Evolutionary conservation across 257 asterid species (phyloP).

Genomic region (Nicotiana knightiana): DNA sequence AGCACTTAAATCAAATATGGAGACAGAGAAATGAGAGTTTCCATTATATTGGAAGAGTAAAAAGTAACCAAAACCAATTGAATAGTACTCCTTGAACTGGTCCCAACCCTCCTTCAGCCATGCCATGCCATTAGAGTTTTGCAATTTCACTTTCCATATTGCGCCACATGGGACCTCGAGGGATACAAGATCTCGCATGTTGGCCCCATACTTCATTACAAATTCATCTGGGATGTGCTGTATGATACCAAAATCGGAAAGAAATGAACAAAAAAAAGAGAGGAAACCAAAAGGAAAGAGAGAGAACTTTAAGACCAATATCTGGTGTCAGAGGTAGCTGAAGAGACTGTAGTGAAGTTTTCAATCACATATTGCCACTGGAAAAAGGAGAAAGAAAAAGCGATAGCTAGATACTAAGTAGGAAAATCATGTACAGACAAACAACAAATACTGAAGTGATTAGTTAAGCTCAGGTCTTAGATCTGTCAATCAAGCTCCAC

Average conservation of each 20-base stretch:
- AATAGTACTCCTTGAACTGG: neutral
- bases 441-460: neutral
- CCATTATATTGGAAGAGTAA: slow-evolving; percentile 11
- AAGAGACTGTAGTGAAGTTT: neutral
- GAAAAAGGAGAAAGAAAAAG: neutral
- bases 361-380: neutral
- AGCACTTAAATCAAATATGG: slow-evolving; percentile 8
- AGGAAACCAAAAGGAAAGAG: neutral
- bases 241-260: neutral
- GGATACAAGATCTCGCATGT: neutral
- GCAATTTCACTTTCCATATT: neutral
- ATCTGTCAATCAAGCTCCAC: neutral
- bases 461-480: neutral
- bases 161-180: neutral
- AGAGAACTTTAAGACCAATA: neutral
- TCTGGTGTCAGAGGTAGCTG: neutral
- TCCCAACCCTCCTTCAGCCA: slow-evolving; percentile 1
- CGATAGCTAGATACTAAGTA: neutral
- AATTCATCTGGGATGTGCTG: slow-evolving; percentile 8
- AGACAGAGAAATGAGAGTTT: neutral
- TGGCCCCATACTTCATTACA: neutral
- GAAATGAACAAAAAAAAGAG: neutral
- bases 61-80: neutral
- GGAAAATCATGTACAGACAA: neutral
- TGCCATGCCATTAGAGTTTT: neutral